Evolutionary conservation across 1,284 basidiomycete species (phyloP).

Genomic region (Ceratobasidium sp.): DNA sequence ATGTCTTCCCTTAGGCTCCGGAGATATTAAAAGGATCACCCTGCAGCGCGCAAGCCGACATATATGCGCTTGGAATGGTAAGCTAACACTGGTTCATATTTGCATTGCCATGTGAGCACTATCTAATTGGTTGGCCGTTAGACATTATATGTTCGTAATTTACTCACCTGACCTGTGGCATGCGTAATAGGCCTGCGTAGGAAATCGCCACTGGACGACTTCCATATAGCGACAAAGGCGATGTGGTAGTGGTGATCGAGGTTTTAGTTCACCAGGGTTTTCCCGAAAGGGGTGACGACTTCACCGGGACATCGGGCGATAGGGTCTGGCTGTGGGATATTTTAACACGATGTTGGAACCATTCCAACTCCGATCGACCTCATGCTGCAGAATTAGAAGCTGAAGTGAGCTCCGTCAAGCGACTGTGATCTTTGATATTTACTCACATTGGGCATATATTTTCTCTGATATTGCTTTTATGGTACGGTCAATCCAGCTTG

Average conservation of each 20-base stretch:
- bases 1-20: conserved; percentile 11
- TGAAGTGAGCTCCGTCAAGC: no score
- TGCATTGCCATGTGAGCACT: background rate
- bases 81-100: conserved; percentile 16
- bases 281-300: background rate
- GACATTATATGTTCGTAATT: conserved; percentile 8
- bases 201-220: no score
- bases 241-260: background rate
- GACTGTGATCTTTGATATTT: no score
- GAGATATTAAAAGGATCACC: background rate
- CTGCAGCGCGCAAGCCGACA: background rate
- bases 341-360: background rate
- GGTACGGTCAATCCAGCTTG: no score
- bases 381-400: no score
- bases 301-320: background rate
- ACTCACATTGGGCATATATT: no score
- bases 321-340: background rate
- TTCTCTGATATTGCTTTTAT: no score
- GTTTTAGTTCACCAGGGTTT: background rate
- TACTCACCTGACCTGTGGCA: no score
- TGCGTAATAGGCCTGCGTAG: no score
- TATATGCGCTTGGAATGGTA: no score
- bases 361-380: no score
- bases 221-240: conserved; percentile 3
- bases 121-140: background rate